Evolutionary conservation across 805 yeast genomes (phyloP).

Genomic region (Candida multigemmis): DNA sequence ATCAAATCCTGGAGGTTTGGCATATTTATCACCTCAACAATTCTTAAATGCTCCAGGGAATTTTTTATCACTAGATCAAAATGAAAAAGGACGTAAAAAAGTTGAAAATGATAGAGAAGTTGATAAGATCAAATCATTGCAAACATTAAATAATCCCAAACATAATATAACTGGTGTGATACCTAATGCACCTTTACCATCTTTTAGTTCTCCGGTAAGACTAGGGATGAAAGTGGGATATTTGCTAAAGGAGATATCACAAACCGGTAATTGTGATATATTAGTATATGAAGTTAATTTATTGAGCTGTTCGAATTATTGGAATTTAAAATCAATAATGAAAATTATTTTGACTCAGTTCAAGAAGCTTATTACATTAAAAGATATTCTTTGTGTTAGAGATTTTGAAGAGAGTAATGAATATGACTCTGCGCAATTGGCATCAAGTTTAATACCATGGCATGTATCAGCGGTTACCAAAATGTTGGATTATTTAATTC

Average conservation of each 20-base stretch:
- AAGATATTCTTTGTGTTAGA: constrained; percentile 26
- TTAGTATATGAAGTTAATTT: constrained; percentile 54
- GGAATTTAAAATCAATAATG: constrained; percentile 47
- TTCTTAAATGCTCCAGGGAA: constrained; percentile 22
- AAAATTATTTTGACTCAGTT: constrained; percentile 50
- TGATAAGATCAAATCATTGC: neutral
- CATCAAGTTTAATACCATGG: constrained; percentile 51
- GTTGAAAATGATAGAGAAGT: constrained; percentile 1
- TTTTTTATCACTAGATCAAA: constrained; percentile 18
- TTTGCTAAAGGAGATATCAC: constrained; percentile 34
- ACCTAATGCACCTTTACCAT: constrained; percentile 52
- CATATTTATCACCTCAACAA: constrained; percentile 26
- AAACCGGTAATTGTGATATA: constrained; percentile 7
- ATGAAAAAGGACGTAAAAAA: neutral
- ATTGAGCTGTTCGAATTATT: constrained; percentile 64
- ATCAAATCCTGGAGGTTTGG: constrained; percentile 14
- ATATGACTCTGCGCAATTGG: constrained; percentile 6
- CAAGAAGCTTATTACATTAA: constrained; percentile 42
- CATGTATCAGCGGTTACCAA: constrained; percentile 63
- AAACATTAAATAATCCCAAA: constrained; percentile 22
- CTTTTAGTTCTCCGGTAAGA: constrained; percentile 63
- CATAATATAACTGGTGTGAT: constrained; percentile 49
- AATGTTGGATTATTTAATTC: constrained; percentile 48
- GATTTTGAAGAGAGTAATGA: constrained; percentile 9
- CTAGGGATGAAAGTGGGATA: constrained; percentile 68